Base-by-base conservation (phyloP, 768 basidiomycete species). In the Tricholoma hemisulphureum region DNA sequence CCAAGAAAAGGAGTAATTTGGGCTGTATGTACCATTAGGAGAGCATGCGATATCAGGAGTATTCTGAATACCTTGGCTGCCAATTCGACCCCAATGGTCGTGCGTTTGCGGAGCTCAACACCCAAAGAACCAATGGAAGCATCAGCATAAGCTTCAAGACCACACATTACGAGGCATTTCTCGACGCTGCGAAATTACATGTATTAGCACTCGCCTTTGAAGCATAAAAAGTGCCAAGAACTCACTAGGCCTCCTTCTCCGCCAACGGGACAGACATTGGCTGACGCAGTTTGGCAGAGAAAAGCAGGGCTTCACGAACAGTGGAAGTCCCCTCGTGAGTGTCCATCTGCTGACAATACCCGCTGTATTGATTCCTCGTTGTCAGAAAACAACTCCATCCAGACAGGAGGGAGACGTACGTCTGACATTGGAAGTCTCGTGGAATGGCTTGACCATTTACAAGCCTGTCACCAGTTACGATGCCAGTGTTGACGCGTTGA, bases 311-410 rank as follows among this genome's bases (percentile, higher is more conserved):
- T 65, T 95, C 91, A 32, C 90, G 82, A 13, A 95, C 91, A 6
- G 91, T 94, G 3, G 84, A 73, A 8, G 86, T 84, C 21, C 83
- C 80, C 18, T 88, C 79, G 71, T 95, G 93, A 0, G 85, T 88
- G 63, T 93, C 91, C 79, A 83, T 83, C 67, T 96, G 94, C 65
- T 95, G 92, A 57, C 88, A 90, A 65, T 93, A 95, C 0, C 91
- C 92, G 51, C 86, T 88, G 28, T 9, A 58, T 58, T 20, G 24
- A 41, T 23, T 57, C 8, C 57, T 16, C n/a, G 51, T 20, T 10
- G 48, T 23, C n/a, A 28, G 24, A 24, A 55, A 46, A 13, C 14
- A 16, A 3, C 4, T 32, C 48, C 5, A 51, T 18, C 50, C 31
- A 18, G 23, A 18, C 13, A 16, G 21, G 16, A 4, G 21, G 23